Conservation (phyloP, 2,329 filamentous ascomycete genomes). For the Sarocladium oryzae region DNA sequence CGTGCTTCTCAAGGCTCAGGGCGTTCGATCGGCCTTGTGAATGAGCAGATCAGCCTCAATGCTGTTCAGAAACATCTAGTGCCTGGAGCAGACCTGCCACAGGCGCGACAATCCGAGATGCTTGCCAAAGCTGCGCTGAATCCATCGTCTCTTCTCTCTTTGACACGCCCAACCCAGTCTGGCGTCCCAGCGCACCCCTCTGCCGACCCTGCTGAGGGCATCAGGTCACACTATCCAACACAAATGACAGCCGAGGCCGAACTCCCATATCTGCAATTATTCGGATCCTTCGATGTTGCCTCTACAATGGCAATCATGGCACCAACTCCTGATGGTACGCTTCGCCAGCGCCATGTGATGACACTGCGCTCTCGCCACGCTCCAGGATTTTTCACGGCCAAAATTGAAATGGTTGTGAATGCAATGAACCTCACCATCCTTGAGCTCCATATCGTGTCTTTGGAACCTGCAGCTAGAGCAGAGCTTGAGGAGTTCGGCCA, state of each 20-base stretch:
- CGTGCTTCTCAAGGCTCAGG: constrained; percentile 34
- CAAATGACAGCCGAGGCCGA: constrained; percentile 58
- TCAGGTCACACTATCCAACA: constrained; percentile 57
- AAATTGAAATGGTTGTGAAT: constrained; percentile 52
- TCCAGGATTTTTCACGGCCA: constrained; percentile 50
- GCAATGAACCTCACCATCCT: constrained; percentile 44
- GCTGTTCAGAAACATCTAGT: constrained; percentile 34
- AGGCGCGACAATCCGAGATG: constrained; percentile 25
- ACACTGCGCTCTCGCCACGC: constrained; percentile 35
- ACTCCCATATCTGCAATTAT: constrained; percentile 62
- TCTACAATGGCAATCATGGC: constrained; percentile 46
- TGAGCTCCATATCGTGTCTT: constrained; percentile 43
- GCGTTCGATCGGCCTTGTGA: constrained; percentile 24
- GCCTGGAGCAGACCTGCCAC: constrained; percentile 24
- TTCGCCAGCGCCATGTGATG: constrained; percentile 51
- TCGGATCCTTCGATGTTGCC: constrained; percentile 60
- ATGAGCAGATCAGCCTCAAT: constrained; percentile 33
- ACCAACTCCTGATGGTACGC: constrained; percentile 14
- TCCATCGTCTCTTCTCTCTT: constrained; percentile 45
- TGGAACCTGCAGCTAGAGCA: constrained; percentile 51
- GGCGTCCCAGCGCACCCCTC: background rate
- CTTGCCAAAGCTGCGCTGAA: constrained; percentile 44
- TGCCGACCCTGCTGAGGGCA: constrained; percentile 26
- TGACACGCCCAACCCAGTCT: constrained; percentile 28
- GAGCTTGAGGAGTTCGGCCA: constrained; percentile 53